Evolutionary conservation across 2,329 filamentous ascomycete genomes (phyloP), one percentile per base, ranked within the genome.

Genomic region (Coniella lustricola): DNA sequence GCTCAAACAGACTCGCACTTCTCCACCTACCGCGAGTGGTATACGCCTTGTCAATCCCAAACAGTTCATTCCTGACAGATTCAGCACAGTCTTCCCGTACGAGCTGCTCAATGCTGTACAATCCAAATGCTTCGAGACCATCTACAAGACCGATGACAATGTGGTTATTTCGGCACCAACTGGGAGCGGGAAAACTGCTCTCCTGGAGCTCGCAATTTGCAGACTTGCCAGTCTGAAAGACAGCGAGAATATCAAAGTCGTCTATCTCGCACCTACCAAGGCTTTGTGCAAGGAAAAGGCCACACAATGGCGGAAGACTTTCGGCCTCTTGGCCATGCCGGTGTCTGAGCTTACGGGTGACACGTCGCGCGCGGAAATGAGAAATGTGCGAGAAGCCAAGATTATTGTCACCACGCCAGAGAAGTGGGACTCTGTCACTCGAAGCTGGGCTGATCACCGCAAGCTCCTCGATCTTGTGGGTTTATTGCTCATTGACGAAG

Each of bases 361-460:
- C 60, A 90, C 86, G 0, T 82, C 86, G 33, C 71, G 76, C 44
- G 66, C 69, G 4, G 81, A 90, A 55, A 72, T 90, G 51, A 73
- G 73, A 18, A 79, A 76, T 46, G 84, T 91, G 5, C 82, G 88
- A 52, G 79, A 74, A 56, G 87, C 87, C 3, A 83, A 82, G 40
- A 87, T 95, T 54, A 91, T 95, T 55, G 76, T 94, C 53, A 93
- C 89, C 0, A 95, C 88, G 0, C 88, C 89, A 0, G 88, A 95
- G 64, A 94, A 94, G 60, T 94, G 88, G 88, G 88, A 95, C 61
- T 91, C 87, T 51, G 83, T 93, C 62, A 94, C 89, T 0, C 75
- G 88, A 16, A 90, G 88, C 60, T 94, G 89, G 89, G 81, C 83
- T 56, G 88, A 94, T 57, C 85, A 94, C 58, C 75, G 76, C 45